phyloP scores from a whole-genome alignment of 2,329 filamentous ascomycete species.

The Arthroderma uncinatum region DNA sequence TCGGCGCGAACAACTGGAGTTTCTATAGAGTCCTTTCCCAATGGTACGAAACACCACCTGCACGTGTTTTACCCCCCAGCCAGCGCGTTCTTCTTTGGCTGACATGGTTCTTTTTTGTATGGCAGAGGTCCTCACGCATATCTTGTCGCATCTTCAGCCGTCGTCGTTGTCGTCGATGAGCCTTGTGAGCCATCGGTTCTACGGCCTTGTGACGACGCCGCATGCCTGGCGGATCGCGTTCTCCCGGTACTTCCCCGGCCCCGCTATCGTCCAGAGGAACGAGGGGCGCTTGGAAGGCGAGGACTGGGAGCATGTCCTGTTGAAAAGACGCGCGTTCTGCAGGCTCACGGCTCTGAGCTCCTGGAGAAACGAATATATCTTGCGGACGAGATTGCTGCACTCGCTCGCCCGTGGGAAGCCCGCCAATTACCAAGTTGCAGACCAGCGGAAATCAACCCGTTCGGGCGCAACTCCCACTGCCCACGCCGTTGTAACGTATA shows the following conservation, averaged over 20 bases:
- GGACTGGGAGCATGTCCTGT: constrained; percentile 47
- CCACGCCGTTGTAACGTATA: constrained; percentile 71
- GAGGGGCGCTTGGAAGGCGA: constrained; percentile 37
- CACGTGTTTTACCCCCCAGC: constrained; percentile 6
- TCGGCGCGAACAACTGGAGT: constrained; percentile 26
- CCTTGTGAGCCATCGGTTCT: constrained; percentile 78
- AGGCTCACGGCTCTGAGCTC: constrained; percentile 74
- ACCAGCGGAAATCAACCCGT: constrained; percentile 43
- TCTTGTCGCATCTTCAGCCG: constrained; percentile 79
- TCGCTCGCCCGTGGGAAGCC: constrained; percentile 76
- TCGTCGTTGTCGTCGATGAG: constrained; percentile 72
- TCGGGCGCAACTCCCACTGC: constrained; percentile 51
- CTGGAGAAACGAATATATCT: constrained; percentile 91
- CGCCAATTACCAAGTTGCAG: constrained; percentile 39
- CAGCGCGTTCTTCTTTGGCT: no score
- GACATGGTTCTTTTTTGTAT: neutral
- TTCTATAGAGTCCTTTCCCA: constrained; percentile 56
- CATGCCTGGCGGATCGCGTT: constrained; percentile 94
- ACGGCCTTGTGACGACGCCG: constrained; percentile 74
- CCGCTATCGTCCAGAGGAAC: constrained; percentile 44
- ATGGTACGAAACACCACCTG: constrained; percentile 48
- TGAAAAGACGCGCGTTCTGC: constrained; percentile 68
- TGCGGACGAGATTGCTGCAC: constrained; percentile 71
- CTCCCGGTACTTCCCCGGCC: constrained; percentile 75
- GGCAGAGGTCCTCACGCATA: constrained; percentile 80